Conservation (phyloP, 495 filamentous ascomycete genomes). For the Xylaria scruposa region DNA sequence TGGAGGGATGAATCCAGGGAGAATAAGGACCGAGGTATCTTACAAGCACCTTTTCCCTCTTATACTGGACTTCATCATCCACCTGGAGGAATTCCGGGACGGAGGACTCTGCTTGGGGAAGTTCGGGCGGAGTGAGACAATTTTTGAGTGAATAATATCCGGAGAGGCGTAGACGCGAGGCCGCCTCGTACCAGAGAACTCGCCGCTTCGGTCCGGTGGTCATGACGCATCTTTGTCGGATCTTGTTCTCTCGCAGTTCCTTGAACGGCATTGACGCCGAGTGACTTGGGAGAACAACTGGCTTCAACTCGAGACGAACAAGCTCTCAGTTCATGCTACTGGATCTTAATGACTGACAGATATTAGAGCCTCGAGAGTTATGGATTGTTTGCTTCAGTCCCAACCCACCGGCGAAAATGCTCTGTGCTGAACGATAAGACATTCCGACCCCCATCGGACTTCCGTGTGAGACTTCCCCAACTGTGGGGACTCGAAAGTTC, state of each 20-base stretch:
- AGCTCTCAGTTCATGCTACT: not conserved
- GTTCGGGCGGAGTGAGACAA: not conserved
- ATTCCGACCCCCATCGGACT: slow-evolving; percentile 35
- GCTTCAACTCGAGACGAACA: not conserved
- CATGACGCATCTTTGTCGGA: not conserved
- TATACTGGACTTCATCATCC: not conserved
- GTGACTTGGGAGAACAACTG: not conserved
- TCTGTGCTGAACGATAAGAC: not conserved
- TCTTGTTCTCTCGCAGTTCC: not conserved
- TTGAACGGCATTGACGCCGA: not conserved
- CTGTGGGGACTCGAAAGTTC: slow-evolving; percentile 6
- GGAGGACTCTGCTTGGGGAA: slow-evolving; percentile 23
- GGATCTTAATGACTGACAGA: not conserved
- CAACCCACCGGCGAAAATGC: not conserved
- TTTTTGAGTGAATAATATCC: not conserved
- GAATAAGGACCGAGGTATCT: not conserved
- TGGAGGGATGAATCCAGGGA: not conserved
- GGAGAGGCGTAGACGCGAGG: not conserved
- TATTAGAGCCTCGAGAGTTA: not conserved
- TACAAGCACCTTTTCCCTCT: not conserved
- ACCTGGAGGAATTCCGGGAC: slow-evolving; percentile 12
- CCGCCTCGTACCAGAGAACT: not conserved
- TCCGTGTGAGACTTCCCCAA: slow-evolving; percentile 29
- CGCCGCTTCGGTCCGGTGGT: not conserved
- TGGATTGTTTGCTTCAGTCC: not conserved